Evolutionary conservation across 2,329 filamentous ascomycete genomes (phyloP), one percentile per base, ranked within the genome.

Genomic region (Colletotrichum gloeosporioides): DNA sequence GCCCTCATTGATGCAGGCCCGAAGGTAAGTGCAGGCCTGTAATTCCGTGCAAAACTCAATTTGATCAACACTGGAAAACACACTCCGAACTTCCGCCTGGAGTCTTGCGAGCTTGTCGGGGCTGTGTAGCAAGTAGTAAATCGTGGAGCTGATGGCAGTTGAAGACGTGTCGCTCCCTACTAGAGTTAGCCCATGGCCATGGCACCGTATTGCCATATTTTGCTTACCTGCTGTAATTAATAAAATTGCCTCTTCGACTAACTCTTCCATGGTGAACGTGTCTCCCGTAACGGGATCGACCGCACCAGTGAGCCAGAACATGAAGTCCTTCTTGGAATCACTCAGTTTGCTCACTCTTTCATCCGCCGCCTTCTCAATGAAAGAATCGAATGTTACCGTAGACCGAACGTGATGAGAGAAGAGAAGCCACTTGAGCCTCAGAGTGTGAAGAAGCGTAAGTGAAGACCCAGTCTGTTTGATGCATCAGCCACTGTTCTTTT

Each of bases 281-380:
- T 73, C 70, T 1, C 70, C 63, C 1, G 55, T 68, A 4, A 53
- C 27, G 9, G 70, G 69, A 16, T 73, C 70, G 8, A 62, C 70
- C 16, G 70, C 70, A 1, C 70, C 70, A 3, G 70, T 73, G 15
- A 73, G 70, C 70, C 70, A 73, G 16, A 68, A 73, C 70, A 73
- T 68, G 22, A 73, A 73, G 22, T 73, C 70, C 16, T 73, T 73
- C 4, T 68, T 68, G 4, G 70, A 62, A 16, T 73, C 63, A 3
- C n/a, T 62, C 1, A 62, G 3, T 15, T 73, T 73, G n/a, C 70
- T 73, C 15, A 73, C 55, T 68, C 70, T 16, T 31, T 73, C 70
- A 29, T 18, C 25, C 1, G 70, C 53, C 3, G 70, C 70, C 4
- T 55, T 36, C 8, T 53, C 34, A 8, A 73, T 73, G n/a, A 73